Base-by-base conservation (phyloP, 2,329 filamentous ascomycete species). In the Ophiostoma populinum region DNA sequence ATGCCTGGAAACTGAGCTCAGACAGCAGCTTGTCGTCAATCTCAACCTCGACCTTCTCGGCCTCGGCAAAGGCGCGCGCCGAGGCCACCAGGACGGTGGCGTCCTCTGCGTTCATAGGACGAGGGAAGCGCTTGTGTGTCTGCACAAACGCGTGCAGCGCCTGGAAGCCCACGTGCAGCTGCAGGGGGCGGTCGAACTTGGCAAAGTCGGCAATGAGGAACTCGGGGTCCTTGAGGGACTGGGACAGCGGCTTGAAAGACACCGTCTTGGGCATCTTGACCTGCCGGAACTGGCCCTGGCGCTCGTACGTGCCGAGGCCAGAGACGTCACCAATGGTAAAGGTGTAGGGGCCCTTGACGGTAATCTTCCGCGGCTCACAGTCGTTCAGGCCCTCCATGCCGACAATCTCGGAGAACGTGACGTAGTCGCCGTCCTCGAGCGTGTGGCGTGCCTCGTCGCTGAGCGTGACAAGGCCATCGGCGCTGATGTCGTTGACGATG, bases 201-300 rank as follows among this genome's bases (percentile, higher is more conserved):
- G 90, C 90, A 51, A 86, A 98, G 54, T 98, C 90, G 16, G 90
- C 92, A 41, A 93, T 72, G 49, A 95, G 59, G 43, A 92, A 74
- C 49, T 94, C 87, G 3, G 90, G 90, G 39, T 83, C 80, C 56
- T 82, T 82, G 38, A 94, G 57, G 41, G 92, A 72, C 35, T 71
- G 61, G 27, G 75, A 75, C 38, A 94, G 70, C 26, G 74, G 65
- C 61, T 93, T 81, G 59, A 95, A 98, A 53, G 90, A 71, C 49
- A 95, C 59, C 36, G 83, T 71, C 61, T 90, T 93, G 34, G 90
- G 90, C 87, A 94, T 94, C 68, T 95, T 98, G 56, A 95, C 90
- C 56, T 98, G 90, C 25, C 81, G 78, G 55, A 80, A 98, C 40
- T 93, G 70, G 41, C 90, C 90, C 31, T 87, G 87, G 34, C 80